Base-by-base conservation (phyloP, 331 rosid genomes). In the Pyracantha coccinea region DNA sequence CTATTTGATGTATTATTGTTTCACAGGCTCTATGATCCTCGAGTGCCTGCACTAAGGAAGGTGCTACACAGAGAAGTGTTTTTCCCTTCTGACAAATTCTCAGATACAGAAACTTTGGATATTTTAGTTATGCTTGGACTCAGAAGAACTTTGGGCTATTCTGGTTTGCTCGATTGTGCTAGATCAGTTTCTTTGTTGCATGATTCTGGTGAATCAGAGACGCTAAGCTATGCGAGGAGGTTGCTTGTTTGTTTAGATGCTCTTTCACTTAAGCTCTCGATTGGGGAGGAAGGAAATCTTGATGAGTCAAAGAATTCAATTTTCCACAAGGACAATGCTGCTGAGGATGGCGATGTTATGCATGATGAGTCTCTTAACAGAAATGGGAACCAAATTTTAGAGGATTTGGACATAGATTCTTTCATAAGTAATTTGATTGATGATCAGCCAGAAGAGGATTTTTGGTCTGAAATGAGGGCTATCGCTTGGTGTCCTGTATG, bases 21-120 rank as follows among this genome's bases (percentile, higher is more conserved):
- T 84, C 81, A 45, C 97, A 94, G 99, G 93, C 96, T 94, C 53
- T 94, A 94, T 84, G 99, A 94, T 90, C 99, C 99, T 78, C 90
- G 97, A 68, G 85, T 87, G 74, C 87, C 89, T 52, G 86, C 83
- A 84, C 80, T 94, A 57, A 87, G 79, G 73, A 82, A 76, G 74
- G 76, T 92, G 90, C 87, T 94, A 82, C 91, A 83, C 73, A 80
- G 74, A 70, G 81, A 88, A 80, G 88, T 74, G 74, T 92, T 87
- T 80, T 94, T 90, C 66, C 99, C 99, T 23, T 90, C 97, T 72
- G 96, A 88, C 17, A 85, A 61, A 50, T 94, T 94, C 83, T 85
- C 77, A 53, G 96, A 82, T 77, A 77, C 87, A 23, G 92, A 83
- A 73, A 78, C 83, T 81, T 78, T 94, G 88, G 99, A 94, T 64